A percentile compares a stretch with the other conserved stretches of the same genome.
These are phyloP conservation scores for Cardamine occulta DNA, from an alignment of 345 rosid genomes.

Conservation along the genomic window DNA sequence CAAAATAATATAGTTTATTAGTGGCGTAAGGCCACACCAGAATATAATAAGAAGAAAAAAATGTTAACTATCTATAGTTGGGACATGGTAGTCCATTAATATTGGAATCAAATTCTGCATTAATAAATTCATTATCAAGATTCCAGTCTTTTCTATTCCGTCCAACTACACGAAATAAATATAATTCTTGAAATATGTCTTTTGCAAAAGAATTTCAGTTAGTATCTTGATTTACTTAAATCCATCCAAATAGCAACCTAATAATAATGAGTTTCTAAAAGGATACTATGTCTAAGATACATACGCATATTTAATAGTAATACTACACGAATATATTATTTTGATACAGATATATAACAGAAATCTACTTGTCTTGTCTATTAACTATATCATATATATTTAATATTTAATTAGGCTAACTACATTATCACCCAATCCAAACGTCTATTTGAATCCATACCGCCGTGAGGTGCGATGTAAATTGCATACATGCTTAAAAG, in stretches of 20 bases:
- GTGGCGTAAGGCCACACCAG: constrained; percentile 39
- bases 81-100: constrained; percentile 44
- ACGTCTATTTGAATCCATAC: constrained; percentile 4
- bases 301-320: not conserved
- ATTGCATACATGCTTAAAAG: not conserved
- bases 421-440: constrained; percentile 2
- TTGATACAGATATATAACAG: not conserved
- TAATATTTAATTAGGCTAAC: constrained; percentile 14
- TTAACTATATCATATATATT: not conserved
- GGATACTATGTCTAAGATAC: not conserved
- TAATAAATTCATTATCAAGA: constrained; percentile 32
- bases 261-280: not conserved
- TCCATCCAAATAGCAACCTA: not conserved
- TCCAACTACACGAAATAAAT: constrained; percentile 25
- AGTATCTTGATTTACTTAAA: constrained; percentile 20
- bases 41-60: constrained; percentile 25
- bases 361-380: not conserved
- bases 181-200: constrained; percentile 10
- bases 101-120: constrained; percentile 45
- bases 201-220: not conserved
- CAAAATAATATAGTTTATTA: constrained; percentile 33
- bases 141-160: constrained; percentile 31
- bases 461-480: constrained; percentile 2
- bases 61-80: constrained; percentile 36
- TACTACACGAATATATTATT: not conserved